phyloP scores from a whole-genome alignment of 768 basidiomycete genomes.

The Tricholoma bakamatsutake region DNA sequence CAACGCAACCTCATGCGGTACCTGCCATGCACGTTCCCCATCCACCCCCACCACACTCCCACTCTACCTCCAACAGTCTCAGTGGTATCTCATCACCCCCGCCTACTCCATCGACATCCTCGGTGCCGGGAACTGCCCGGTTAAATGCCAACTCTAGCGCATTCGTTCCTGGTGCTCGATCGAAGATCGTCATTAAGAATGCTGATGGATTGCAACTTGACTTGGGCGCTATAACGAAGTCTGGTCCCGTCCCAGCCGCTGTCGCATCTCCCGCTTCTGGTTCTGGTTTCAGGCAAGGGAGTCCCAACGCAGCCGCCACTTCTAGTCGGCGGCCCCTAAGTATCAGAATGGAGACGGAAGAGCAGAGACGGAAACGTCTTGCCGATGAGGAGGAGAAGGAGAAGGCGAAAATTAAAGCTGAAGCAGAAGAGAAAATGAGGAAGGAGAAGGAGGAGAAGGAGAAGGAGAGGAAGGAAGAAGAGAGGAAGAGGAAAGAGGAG shows the following conservation, averaged over 20 bases:
- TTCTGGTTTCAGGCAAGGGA: conserved; percentile 29
- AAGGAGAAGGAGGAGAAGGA: conserved; percentile 38
- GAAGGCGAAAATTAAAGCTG: conserved; percentile 33
- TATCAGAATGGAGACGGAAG: conserved; percentile 61
- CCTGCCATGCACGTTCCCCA: conserved; percentile 42
- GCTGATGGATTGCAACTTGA: conserved; percentile 62
- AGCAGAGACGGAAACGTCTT: conserved; percentile 37
- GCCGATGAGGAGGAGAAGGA: conserved; percentile 41
- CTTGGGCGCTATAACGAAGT: conserved; percentile 47
- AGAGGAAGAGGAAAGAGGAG: conserved; percentile 27
- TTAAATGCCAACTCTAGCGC: conserved; percentile 60
- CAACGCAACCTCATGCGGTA: conserved; percentile 57
- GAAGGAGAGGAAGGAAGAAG: conserved; percentile 35
- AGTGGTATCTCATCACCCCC: conserved; percentile 56
- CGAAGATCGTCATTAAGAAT: conserved; percentile 54
- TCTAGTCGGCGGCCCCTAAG: conserved; percentile 30
- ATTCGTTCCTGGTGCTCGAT: conserved; percentile 54
- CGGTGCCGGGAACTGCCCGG: conserved; percentile 24
- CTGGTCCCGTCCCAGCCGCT: conserved; percentile 30
- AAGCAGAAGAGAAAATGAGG: conserved; percentile 37
- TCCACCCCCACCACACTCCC: conserved; percentile 42
- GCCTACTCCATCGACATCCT: conserved; percentile 54
- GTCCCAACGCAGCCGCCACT: conserved; percentile 26
- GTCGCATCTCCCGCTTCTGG: conserved; percentile 27
- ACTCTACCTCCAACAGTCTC: conserved; percentile 40